Percentiles rank a stretch among this genome's conserved stretches.
These are phyloP conservation scores for Pseudopyricularia javanii DNA, from an alignment of 2,329 filamentous ascomycete genomes.

Conservation along the genomic window DNA sequence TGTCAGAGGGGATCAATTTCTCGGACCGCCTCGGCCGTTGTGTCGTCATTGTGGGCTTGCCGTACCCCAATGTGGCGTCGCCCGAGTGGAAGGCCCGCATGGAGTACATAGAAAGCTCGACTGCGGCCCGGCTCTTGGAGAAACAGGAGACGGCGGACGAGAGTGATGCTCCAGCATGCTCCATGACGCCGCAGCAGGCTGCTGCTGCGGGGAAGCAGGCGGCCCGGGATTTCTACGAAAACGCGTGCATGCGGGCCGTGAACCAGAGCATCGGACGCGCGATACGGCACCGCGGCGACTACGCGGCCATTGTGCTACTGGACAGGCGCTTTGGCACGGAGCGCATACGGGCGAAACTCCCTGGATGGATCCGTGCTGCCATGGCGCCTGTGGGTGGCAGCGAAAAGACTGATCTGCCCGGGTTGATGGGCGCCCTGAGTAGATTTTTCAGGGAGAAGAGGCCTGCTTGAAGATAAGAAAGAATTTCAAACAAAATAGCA, in stretches of 20 bases:
- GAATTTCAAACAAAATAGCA: no score
- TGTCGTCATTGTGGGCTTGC: conserved; percentile 82
- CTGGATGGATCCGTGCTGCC: conserved; percentile 74
- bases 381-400: conserved; percentile 29
- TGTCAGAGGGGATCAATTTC: conserved; percentile 98
- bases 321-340: conserved; percentile 68
- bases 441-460: conserved; percentile 46
- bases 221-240: conserved; percentile 77
- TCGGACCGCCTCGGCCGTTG: conserved; percentile 80
- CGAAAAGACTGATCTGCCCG: conserved; percentile 34
- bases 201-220: conserved; percentile 34
- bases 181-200: conserved; percentile 16
- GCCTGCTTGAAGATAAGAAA: background rate
- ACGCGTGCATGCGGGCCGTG: conserved; percentile 90
- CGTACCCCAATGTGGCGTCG: conserved; percentile 81
- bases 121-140: conserved; percentile 21
- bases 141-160: conserved; percentile 9
- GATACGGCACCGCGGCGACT: conserved; percentile 79
- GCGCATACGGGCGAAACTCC: conserved; percentile 67
- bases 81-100: conserved; percentile 90
- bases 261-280: conserved; percentile 94
- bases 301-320: conserved; percentile 77
- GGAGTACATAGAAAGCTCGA: conserved; percentile 65
- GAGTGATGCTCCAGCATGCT: conserved; percentile 6
- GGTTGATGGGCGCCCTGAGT: conserved; percentile 44